These are phyloP conservation scores for Brassica incana DNA, from an alignment of 345 rosid species.

Conservation along the genomic window DNA sequence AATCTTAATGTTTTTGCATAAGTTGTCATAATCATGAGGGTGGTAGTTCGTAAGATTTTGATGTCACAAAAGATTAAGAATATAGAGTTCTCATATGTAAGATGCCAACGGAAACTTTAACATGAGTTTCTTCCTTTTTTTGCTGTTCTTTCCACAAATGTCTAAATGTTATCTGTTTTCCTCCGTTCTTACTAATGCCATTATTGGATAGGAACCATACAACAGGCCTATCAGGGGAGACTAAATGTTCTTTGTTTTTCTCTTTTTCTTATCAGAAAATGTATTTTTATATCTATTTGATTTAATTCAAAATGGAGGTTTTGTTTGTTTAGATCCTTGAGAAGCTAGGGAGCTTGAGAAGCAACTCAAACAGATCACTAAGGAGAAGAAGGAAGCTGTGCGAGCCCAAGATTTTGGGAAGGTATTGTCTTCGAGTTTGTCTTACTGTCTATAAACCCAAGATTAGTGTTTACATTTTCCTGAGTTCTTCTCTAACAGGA, in stretches of 20 bases:
- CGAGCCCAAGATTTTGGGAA: conserved; percentile 91
- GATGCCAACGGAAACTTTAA: too few species aligned
- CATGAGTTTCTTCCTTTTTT: not conserved
- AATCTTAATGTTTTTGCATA: not conserved
- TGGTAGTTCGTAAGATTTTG: not conserved
- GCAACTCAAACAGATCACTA: conserved; percentile 57
- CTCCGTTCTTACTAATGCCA: not conserved
- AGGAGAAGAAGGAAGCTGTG: conserved; percentile 95
- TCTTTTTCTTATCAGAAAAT: not conserved
- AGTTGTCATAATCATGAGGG: not conserved
- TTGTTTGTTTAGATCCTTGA: conserved; percentile 68
- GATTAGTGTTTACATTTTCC: not conserved
- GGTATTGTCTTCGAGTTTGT: conserved; percentile 43
- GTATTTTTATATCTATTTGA: not conserved
- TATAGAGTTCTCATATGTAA: too few species aligned
- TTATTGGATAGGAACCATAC: conserved; percentile 9
- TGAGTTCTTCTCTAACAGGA: conserved; percentile 53
- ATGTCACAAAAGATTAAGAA: not conserved
- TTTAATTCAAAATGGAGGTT: conserved; percentile 18
- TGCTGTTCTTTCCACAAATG: not conserved
- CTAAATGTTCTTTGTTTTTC: conserved; percentile 1
- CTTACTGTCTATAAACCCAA: not conserved
- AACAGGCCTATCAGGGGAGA: conserved; percentile 61
- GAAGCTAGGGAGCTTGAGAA: conserved; percentile 96
- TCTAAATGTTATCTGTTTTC: not conserved